Evolutionary conservation across 2,329 filamentous ascomycete genomes (phyloP).

Genomic region (Pseudogymnoascus sp.): DNA sequence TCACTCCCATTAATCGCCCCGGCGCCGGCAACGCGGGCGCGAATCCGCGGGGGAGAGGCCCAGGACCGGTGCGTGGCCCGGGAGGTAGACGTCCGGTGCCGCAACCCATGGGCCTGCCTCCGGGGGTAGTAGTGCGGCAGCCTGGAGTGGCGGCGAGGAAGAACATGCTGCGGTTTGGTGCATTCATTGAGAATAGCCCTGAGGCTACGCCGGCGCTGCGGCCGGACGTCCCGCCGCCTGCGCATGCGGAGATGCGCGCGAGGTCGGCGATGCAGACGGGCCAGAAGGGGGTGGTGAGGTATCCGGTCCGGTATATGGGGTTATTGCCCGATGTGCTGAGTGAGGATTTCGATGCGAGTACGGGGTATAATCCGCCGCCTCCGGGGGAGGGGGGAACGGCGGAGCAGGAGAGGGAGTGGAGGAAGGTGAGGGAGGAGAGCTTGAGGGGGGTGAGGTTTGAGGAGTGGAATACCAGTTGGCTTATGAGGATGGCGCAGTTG

Average conservation of each 20-base stretch:
- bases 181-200: not conserved
- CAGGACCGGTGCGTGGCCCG: not conserved
- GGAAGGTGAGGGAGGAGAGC: not conserved
- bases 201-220: not conserved
- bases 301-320: not conserved
- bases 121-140: not conserved
- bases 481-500: not conserved
- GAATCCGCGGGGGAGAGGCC: not conserved
- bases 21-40: not conserved
- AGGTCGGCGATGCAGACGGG: not conserved
- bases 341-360: not conserved
- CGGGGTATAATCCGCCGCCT: not conserved
- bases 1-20: too few species aligned
- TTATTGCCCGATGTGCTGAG: not conserved
- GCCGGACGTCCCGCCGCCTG: not conserved
- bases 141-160: not conserved
- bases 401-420: not conserved
- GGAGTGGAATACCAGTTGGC: not conserved
- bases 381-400: not conserved
- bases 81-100: not conserved
- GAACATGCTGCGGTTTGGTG: not conserved
- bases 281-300: not conserved
- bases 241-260: not conserved
- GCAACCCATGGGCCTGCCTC: not conserved
- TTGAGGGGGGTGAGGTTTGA: not conserved